Evolutionary conservation across 805 yeast species (phyloP), one percentile per base, ranked within the genome.

Genomic region (Candida schatavii): DNA sequence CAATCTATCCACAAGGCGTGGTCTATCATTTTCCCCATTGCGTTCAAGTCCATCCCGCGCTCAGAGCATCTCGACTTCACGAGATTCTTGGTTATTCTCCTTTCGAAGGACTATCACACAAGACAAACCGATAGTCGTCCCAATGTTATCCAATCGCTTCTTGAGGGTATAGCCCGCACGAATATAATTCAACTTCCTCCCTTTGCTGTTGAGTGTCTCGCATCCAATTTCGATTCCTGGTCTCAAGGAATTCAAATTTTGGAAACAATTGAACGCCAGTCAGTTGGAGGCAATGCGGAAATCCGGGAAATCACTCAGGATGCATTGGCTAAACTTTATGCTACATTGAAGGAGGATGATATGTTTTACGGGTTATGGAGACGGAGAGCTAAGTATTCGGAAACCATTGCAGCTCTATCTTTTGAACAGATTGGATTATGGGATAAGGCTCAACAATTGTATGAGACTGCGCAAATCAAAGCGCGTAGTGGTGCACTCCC

Each of bases 311-410:
- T 89, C 2, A 88, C 87, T 43, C 83, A 85, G 46, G 98, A 93
- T 64, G 96, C 99, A 0, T 64, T 93, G 34, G 80, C 89, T 27
- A 97, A 95, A 63, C 68, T 91, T 61, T 93, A 91, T 54, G 83
- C 96, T 4, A 80, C 85, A 6, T 65, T 93, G 40, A 95, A 88
- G 52, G 99, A 93, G 54, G 95, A 88, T 41, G 99, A 93, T 55
- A 86, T 91, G 90, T 93, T 90, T 59, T 93, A 93, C 59, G 99
- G 99, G 3, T 73, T 89, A 50, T 93, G 99, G 99, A 80, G 98
- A 66, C 77, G 98, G 60, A 77, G 97, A 44, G 96, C 98, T 5
- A 91, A 91, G 62, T 93, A 91, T 57, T 76, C 85, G 6, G 97
- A 93, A 58, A 93, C 99, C 0, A 88, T 86, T 46, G 80, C 93